phyloP scores from a whole-genome alignment of 495 filamentous ascomycete species.

The Penicillium cosmopolitanum region DNA sequence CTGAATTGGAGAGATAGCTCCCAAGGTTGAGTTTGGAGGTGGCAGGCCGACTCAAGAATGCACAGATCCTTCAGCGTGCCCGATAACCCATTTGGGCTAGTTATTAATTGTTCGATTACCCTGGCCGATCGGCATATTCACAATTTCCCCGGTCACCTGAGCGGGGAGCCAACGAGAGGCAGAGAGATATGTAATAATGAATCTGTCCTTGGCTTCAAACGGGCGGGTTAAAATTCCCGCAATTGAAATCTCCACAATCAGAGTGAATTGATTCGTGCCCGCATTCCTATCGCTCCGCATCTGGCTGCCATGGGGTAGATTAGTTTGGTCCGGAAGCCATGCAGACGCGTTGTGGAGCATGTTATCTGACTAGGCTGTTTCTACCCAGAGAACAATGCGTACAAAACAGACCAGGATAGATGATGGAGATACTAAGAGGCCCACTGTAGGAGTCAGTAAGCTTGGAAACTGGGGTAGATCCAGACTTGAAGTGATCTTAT shows the following conservation, averaged over 20 bases:
- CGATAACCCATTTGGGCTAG: neutral
- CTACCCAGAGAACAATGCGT: neutral
- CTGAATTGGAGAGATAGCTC: neutral
- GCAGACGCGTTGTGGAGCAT: conserved; percentile 1
- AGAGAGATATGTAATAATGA: conserved; percentile 1
- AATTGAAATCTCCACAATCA: conserved; percentile 2
- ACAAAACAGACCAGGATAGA: neutral
- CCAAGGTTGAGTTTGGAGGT: neutral
- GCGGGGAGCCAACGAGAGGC: conserved; percentile 6
- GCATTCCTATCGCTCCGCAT: conserved; percentile 16
- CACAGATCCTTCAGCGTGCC: neutral
- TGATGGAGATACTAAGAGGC: neutral
- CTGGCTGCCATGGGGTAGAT: neutral
- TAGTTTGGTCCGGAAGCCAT: conserved; percentile 1
- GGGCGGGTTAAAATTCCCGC: neutral
- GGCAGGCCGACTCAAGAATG: neutral
- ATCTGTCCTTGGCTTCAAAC: neutral
- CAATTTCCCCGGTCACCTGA: conserved; percentile 17
- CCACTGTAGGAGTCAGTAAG: neutral
- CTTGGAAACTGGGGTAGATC: neutral
- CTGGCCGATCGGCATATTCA: neutral
- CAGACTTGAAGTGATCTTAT: neutral
- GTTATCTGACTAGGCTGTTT: neutral
- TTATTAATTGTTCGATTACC: conserved; percentile 2
- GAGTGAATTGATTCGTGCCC: conserved; percentile 20